These are phyloP conservation scores for Globisporangium barbulae DNA, from an alignment of 352 stramenopile species.

Conservation along the genomic window DNA sequence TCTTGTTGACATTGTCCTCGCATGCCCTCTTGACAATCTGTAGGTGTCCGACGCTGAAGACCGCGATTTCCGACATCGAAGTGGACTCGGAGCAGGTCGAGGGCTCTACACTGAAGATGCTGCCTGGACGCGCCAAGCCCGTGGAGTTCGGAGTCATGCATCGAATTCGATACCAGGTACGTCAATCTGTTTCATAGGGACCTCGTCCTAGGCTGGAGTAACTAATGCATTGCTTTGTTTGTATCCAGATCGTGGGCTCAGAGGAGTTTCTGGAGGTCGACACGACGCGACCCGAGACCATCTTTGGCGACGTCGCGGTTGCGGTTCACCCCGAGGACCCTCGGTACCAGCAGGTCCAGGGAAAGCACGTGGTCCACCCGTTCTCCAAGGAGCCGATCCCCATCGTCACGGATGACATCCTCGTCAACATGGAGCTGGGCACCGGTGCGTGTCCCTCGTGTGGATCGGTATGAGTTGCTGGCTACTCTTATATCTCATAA, in stretches of 20 bases:
- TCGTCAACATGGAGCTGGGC: constrained; percentile 99
- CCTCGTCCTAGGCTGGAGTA: not conserved
- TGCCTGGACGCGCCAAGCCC: constrained; percentile 65
- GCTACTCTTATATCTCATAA: not conserved
- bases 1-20: not conserved
- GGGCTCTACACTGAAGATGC: constrained; percentile 62
- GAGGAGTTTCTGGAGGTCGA: constrained; percentile 90
- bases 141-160: constrained; percentile 88
- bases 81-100: constrained; percentile 98
- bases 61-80: constrained; percentile 95
- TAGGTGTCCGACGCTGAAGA: constrained; percentile 92
- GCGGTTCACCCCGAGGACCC: constrained; percentile 96
- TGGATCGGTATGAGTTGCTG: not conserved
- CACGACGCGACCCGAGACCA: constrained; percentile 98
- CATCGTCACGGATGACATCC: constrained; percentile 93
- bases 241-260: constrained; percentile 40
- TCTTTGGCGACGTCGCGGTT: constrained; percentile 98
- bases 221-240: not conserved
- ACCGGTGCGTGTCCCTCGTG: constrained; percentile 78
- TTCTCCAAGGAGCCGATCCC: constrained; percentile 90
- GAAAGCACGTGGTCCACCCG: constrained; percentile 94
- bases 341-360: constrained; percentile 94
- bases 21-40: not conserved
- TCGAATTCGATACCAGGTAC: constrained; percentile 69
- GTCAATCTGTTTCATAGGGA: not conserved